Percentiles rank a stretch among this genome's conserved stretches.
Conservation (phyloP, 2,329 filamentous ascomycete species). For the Ambrosiella cleistominuta region DNA sequence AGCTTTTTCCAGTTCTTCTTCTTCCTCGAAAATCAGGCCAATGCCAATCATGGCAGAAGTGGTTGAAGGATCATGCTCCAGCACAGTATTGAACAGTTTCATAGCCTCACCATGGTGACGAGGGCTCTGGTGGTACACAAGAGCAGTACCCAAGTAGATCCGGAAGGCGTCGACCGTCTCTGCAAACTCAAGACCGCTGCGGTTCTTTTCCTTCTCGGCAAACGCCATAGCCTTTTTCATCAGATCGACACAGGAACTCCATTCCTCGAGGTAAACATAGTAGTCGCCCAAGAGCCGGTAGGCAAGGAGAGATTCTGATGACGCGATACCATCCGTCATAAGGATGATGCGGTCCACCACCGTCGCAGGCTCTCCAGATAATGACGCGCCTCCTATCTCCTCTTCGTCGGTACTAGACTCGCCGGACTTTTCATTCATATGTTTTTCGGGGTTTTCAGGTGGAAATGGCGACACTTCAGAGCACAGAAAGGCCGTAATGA, state of each 20-base stretch:
- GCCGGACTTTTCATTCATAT: conserved; percentile 22
- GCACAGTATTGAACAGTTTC: conserved; percentile 63
- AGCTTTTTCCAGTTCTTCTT: conserved; percentile 71
- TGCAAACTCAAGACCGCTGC: conserved; percentile 50
- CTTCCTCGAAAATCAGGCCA: conserved; percentile 81
- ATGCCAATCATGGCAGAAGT: conserved; percentile 75
- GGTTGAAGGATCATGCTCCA: conserved; percentile 56
- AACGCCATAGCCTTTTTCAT: conserved; percentile 56
- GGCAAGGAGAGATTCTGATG: conserved; percentile 56
- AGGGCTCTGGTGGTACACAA: conserved; percentile 81
- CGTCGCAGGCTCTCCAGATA: conserved; percentile 39
- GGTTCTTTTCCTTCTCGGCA: conserved; percentile 39
- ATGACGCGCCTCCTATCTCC: conserved; percentile 36
- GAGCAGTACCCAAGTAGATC: conserved; percentile 63
- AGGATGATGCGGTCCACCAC: conserved; percentile 66
- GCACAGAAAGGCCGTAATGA: conserved; percentile 65
- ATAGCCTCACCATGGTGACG: conserved; percentile 81
- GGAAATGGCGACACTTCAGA: conserved; percentile 76
- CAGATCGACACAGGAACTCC: conserved; percentile 62
- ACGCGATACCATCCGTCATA: conserved; percentile 57
- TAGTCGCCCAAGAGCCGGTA: conserved; percentile 72
- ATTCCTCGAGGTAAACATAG: conserved; percentile 69
- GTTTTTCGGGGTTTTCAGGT: conserved; percentile 16
- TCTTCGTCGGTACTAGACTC: conserved; percentile 35
- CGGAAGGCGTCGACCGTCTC: conserved; percentile 59